Conservation (phyloP, 768 basidiomycete species). For the Crepidotus variabilis region DNA sequence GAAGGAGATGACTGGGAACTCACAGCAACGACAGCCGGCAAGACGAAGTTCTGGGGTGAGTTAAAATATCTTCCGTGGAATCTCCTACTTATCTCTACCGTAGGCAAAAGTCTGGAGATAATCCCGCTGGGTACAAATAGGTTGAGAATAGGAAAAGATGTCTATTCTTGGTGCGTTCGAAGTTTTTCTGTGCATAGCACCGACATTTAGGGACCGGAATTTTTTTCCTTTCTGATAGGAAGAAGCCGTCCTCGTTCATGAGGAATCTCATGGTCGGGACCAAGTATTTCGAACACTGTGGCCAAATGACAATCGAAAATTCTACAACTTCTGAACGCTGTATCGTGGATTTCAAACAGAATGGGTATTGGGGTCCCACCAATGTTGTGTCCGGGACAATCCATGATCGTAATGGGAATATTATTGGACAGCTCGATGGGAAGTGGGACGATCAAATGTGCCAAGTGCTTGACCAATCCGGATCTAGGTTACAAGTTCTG, state of each 20-base stretch:
- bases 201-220: background rate
- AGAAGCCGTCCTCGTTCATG: constrained; percentile 84
- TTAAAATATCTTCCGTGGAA: constrained; percentile 14
- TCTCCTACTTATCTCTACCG: constrained; percentile 10
- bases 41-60: constrained; percentile 89
- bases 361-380: constrained; percentile 77
- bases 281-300: constrained; percentile 85
- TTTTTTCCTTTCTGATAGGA: constrained; percentile 40
- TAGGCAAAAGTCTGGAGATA: constrained; percentile 88
- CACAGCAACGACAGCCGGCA: constrained; percentile 72
- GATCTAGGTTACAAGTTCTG: constrained; percentile 66
- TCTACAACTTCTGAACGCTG: constrained; percentile 51
- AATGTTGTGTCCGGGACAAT: constrained; percentile 70
- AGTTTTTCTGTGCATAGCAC: background rate
- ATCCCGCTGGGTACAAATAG: constrained; percentile 73
- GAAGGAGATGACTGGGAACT: constrained; percentile 77
- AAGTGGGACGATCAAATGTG: constrained; percentile 86
- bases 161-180: constrained; percentile 62
- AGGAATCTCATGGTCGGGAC: constrained; percentile 87
- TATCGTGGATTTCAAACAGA: constrained; percentile 81
- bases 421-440: constrained; percentile 69
- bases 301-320: constrained; percentile 75
- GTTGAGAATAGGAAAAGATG: constrained; percentile 62
- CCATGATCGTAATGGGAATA: constrained; percentile 47
- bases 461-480: constrained; percentile 49